phyloP scores from a whole-genome alignment of 805 yeast genomes.

The Metschnikowia anglica region DNA sequence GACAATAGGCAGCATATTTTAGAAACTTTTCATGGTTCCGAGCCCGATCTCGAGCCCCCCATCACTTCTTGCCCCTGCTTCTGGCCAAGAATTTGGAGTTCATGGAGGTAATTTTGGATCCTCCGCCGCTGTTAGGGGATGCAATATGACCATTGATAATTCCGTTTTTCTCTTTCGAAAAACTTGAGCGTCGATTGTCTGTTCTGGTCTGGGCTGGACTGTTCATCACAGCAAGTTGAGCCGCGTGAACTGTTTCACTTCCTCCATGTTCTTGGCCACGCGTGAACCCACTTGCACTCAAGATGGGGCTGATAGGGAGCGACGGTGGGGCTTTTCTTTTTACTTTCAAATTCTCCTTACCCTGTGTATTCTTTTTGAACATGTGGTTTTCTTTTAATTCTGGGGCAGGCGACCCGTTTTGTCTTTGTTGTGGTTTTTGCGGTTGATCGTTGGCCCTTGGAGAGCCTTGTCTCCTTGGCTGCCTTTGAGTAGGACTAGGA shows the following conservation, averaged over 20 bases:
- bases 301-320: constrained; percentile 12
- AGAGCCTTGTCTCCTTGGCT: constrained; percentile 1
- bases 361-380: not conserved
- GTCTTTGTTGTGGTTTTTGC: constrained; percentile 19
- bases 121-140: constrained; percentile 6
- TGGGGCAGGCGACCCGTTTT: constrained; percentile 17
- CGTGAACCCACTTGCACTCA: constrained; percentile 6
- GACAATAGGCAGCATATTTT: not conserved
- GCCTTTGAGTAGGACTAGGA: constrained; percentile 12
- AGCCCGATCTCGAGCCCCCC: not conserved
- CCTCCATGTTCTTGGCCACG: constrained; percentile 18
- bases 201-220: constrained; percentile 25
- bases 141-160: not conserved
- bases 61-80: constrained; percentile 45
- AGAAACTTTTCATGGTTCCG: not conserved
- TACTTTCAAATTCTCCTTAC: constrained; percentile 1
- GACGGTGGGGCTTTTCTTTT: constrained; percentile 36
- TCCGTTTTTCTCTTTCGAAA: constrained; percentile 29
- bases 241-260: constrained; percentile 41
- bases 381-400: constrained; percentile 2
- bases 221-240: constrained; percentile 42
- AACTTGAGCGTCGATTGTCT: constrained; percentile 36
- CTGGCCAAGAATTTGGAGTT: constrained; percentile 63
- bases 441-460: constrained; percentile 9
- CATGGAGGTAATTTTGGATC: constrained; percentile 48